These are phyloP conservation scores for Coemansia sp. DNA, from an alignment of 192 early-diverging fungal species.

Conservation along the genomic window DNA sequence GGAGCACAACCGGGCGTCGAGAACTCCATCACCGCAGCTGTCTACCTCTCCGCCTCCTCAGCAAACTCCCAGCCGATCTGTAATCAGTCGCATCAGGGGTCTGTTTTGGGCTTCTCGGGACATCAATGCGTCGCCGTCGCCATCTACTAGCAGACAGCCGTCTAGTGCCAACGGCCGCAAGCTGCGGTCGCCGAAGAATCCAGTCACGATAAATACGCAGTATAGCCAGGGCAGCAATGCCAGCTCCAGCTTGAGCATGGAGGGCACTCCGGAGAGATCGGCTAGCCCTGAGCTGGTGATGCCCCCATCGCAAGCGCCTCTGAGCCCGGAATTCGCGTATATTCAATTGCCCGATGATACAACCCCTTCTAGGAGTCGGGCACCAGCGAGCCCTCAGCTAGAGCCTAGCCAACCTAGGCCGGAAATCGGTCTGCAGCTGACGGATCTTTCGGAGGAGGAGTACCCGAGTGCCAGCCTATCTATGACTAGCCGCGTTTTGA, in stretches of 20 bases:
- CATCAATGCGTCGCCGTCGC: not conserved
- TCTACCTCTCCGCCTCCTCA: not conserved
- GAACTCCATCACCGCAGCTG: not conserved
- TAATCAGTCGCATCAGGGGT: not conserved
- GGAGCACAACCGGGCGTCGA: not conserved
- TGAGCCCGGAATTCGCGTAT: constrained; percentile 1
- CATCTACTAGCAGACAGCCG: not conserved
- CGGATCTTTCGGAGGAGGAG: constrained; percentile 10
- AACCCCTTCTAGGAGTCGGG: not conserved
- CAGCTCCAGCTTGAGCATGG: constrained; percentile 3
- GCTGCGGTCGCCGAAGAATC: not conserved
- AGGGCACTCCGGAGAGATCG: not conserved
- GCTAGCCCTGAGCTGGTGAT: constrained; percentile 34
- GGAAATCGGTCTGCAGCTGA: not conserved
- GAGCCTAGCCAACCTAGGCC: not conserved
- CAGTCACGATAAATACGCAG: not conserved
- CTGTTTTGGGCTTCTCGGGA: not conserved
- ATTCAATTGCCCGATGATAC: not conserved
- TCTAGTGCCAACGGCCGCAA: not conserved
- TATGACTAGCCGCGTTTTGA: not conserved
- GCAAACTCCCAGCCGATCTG: not conserved
- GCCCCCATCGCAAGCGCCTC: not conserved
- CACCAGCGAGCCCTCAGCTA: not conserved
- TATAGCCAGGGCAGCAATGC: not conserved
- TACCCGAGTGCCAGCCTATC: constrained; percentile 17